Evolutionary conservation across 2,329 filamentous ascomycete genomes (phyloP).

Genomic region (Chaetomium strumarium): DNA sequence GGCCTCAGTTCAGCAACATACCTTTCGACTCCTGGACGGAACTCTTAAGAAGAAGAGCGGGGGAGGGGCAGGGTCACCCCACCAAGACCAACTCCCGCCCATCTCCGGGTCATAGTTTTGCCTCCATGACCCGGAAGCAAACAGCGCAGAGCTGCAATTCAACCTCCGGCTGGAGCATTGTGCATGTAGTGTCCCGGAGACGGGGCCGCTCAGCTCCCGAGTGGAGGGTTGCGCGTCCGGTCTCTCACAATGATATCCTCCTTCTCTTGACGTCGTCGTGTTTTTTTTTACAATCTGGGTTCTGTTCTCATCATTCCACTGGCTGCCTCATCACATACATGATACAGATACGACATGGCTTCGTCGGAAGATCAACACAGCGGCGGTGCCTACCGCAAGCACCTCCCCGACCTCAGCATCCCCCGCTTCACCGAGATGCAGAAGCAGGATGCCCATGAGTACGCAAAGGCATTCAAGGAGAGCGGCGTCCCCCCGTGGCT

Average conservation of each 20-base stretch:
- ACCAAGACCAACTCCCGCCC: no score
- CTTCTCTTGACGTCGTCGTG: not conserved
- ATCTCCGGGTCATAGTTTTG: slow-evolving; percentile 24
- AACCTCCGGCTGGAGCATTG: slow-evolving; percentile 14
- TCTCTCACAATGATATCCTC: slow-evolving; percentile 1
- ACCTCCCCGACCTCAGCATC: slow-evolving; percentile 55
- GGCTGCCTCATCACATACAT: not conserved
- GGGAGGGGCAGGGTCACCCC: no score
- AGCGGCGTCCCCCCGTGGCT: slow-evolving; percentile 60
- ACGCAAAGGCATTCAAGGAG: slow-evolving; percentile 55
- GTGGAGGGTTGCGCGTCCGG: slow-evolving; percentile 4
- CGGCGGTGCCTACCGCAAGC: slow-evolving; percentile 45
- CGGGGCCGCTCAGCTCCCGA: slow-evolving; percentile 2
- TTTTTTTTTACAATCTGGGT: not conserved
- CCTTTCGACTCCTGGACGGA: no score
- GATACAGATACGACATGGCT: slow-evolving; percentile 21
- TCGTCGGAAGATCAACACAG: slow-evolving; percentile 5
- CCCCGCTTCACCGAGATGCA: slow-evolving; percentile 59
- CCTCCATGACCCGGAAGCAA: slow-evolving; percentile 14
- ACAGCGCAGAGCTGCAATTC: slow-evolving; percentile 7
- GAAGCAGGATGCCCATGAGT: slow-evolving; percentile 56
- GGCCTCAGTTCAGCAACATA: no score
- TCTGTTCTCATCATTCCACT: not conserved
- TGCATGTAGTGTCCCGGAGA: not conserved
- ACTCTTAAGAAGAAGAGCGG: no score